phyloP scores from a whole-genome alignment of 208 protist genomes.

The Endotrypanum monterogeii region DNA sequence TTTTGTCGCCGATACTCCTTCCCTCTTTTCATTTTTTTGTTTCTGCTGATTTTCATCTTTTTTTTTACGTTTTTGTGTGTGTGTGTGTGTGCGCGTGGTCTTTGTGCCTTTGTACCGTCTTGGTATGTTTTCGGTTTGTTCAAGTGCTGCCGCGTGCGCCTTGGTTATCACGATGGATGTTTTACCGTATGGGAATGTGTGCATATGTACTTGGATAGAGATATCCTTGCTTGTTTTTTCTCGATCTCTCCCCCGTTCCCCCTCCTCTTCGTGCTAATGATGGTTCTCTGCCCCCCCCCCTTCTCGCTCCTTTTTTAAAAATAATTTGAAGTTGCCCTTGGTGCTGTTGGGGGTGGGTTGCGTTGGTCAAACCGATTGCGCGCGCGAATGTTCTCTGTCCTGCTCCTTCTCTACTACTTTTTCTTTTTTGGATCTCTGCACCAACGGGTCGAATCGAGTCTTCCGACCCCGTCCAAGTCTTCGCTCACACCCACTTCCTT shows the following conservation, averaged over 20 bases:
- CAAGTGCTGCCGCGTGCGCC: neutral
- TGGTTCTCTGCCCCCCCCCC: neutral
- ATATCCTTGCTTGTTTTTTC: neutral
- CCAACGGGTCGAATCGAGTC: neutral
- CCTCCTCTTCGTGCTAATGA: neutral
- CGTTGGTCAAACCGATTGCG: neutral
- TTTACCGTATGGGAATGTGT: neutral
- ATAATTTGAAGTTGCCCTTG: neutral
- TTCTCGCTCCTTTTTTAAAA: too few species aligned
- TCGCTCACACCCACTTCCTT: neutral
- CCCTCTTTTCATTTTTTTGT: neutral
- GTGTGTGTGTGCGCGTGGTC: neutral
- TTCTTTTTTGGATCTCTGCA: neutral
- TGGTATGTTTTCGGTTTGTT: slow-evolving; percentile 4
- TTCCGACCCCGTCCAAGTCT: neutral
- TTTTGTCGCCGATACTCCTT: neutral
- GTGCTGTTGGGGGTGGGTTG: neutral
- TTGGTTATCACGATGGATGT: neutral
- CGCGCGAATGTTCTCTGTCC: neutral
- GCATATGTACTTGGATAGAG: neutral
- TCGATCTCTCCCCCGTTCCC: neutral
- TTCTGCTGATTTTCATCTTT: neutral
- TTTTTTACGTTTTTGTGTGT: neutral
- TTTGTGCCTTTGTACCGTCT: neutral
- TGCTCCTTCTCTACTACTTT: neutral